Conservation (phyloP, 352 stramenopile genomes). For the Globisporangium perplexum region DNA sequence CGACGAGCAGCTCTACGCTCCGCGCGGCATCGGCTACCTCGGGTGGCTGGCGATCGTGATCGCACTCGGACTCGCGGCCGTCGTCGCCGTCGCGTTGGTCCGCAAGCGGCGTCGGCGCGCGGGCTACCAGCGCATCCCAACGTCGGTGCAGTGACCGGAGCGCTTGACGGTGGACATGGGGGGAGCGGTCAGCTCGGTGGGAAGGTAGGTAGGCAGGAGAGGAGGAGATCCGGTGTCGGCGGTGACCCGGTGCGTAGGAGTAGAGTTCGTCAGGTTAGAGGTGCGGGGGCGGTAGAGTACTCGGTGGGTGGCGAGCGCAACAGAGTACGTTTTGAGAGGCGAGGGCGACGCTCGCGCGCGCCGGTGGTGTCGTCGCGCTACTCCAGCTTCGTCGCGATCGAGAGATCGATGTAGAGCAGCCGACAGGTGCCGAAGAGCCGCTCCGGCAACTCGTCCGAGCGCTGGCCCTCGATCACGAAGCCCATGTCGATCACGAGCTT, state of each 20-base stretch:
- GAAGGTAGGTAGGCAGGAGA: not conserved
- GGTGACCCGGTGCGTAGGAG: too few species aligned
- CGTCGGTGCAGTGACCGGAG: not conserved
- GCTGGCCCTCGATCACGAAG: slow-evolving; percentile 65
- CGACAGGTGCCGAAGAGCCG: slow-evolving; percentile 58
- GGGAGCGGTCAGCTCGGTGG: not conserved
- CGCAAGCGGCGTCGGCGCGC: slow-evolving; percentile 17
- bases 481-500: slow-evolving; percentile 84
- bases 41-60: slow-evolving; percentile 12
- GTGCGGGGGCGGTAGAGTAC: too few species aligned
- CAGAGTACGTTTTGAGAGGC: too few species aligned
- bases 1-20: slow-evolving; percentile 13
- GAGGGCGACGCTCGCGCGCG: not conserved
- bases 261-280: too few species aligned
- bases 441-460: slow-evolving; percentile 59
- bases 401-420: slow-evolving; percentile 61
- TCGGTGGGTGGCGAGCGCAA: too few species aligned
- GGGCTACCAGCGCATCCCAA: slow-evolving; percentile 14
- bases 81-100: slow-evolving; percentile 15
- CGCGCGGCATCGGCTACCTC: slow-evolving; percentile 15
- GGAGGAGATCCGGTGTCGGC: too few species aligned
- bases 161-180: not conserved
- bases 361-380: not conserved
- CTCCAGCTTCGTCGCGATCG: slow-evolving; percentile 24
- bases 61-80: slow-evolving; percentile 3